Percentiles rank a stretch among this genome's conserved stretches.
Evolutionary conservation across 2,329 filamentous ascomycete genomes (phyloP).

Genomic region (Stachybotrys echinatus): DNA sequence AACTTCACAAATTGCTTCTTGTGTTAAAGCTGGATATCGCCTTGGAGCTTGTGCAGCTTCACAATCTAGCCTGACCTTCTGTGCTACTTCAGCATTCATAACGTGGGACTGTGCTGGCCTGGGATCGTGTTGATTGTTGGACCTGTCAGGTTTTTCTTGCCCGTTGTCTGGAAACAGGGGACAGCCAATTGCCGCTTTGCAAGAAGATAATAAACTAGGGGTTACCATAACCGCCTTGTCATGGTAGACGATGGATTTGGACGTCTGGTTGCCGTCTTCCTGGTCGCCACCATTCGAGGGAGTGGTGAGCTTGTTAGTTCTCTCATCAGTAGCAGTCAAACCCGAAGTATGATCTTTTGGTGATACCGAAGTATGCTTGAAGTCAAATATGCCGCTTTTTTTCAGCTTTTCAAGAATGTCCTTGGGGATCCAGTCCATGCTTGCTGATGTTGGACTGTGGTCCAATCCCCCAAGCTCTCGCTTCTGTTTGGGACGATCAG

Average conservation of each 20-base stretch:
- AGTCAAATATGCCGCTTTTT: background rate
- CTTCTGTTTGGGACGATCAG: background rate
- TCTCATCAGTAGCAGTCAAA: background rate
- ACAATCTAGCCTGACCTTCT: no score
- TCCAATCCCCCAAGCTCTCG: background rate
- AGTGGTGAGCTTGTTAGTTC: background rate
- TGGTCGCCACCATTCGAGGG: background rate
- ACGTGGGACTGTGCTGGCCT: no score
- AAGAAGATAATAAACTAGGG: background rate
- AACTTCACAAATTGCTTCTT: no score
- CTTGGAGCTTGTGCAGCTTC: no score
- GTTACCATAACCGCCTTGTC: slow-evolving; percentile 15
- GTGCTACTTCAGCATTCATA: no score
- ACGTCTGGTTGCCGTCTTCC: background rate
- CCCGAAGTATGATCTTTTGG: background rate
- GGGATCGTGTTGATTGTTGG: no score
- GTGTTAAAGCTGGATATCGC: no score
- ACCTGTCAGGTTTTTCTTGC: no score
- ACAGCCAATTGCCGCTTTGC: no score
- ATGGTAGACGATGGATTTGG: slow-evolving; percentile 6
- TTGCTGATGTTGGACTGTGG: background rate
- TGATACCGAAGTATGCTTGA: background rate
- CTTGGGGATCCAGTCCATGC: background rate
- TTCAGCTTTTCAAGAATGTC: background rate
- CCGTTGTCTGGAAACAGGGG: no score